Evolutionary conservation across 225 moss, liverwort and hornwort species (phyloP).

Genomic region (Straminergon stramineum): DNA sequence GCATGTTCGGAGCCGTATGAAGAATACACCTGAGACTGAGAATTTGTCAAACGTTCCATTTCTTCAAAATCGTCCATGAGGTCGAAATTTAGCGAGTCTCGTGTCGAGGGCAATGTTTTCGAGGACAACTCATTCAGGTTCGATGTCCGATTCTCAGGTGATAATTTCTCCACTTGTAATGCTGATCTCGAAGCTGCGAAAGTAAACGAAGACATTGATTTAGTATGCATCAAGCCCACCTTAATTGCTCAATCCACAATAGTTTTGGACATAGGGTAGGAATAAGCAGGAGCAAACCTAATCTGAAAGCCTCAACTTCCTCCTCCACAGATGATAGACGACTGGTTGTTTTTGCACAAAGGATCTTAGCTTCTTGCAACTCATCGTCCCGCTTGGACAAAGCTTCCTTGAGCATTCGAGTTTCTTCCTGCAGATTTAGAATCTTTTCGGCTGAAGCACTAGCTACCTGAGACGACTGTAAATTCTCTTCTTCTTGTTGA

Average conservation of each 20-base stretch:
- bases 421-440: constrained; percentile 57
- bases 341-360: constrained; percentile 77
- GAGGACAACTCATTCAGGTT: constrained; percentile 19
- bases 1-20: constrained; percentile 9
- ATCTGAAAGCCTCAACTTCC: constrained; percentile 41
- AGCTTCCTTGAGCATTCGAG: constrained; percentile 56
- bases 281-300: not conserved
- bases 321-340: constrained; percentile 68
- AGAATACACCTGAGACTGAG: constrained; percentile 20
- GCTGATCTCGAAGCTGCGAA: constrained; percentile 9
- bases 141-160: constrained; percentile 12
- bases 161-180: not conserved
- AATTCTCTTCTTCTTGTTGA: constrained; percentile 17
- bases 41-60: constrained; percentile 74
- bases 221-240: not conserved
- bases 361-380: constrained; percentile 54
- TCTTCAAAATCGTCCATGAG: constrained; percentile 85
- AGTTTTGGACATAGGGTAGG: not conserved
- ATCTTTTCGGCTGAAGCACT: constrained; percentile 41
- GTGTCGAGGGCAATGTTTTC: constrained; percentile 8
- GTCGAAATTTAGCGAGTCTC: constrained; percentile 38
- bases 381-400: constrained; percentile 58
- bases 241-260: not conserved
- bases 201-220: not conserved
- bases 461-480: constrained; percentile 7